phyloP scores from a whole-genome alignment of 2,329 filamentous ascomycete species.

The Magnaporthiopsis rhizophila region DNA sequence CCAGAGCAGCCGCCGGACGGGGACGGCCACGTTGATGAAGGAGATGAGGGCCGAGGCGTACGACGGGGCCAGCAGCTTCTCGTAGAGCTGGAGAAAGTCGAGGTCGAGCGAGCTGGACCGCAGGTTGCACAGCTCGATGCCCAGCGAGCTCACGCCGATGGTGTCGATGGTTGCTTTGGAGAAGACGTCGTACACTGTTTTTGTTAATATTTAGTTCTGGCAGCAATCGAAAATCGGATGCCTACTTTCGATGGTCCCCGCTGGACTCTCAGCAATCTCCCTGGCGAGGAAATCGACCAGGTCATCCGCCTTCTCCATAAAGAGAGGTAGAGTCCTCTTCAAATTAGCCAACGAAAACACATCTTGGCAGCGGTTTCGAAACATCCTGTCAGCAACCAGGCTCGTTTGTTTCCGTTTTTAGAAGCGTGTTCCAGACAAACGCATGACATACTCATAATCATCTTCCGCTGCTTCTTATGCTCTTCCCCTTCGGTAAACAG shows the following conservation, averaged over 20 bases:
- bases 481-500: no score
- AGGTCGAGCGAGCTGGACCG: conserved; percentile 4
- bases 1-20: conserved; percentile 17
- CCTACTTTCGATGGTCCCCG: conserved; percentile 21
- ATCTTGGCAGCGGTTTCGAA: no score
- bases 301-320: conserved; percentile 23
- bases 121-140: no score
- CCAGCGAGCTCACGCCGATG: no score
- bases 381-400: no score
- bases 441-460: no score
- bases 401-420: no score
- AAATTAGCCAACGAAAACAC: conserved; percentile 29
- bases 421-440: no score
- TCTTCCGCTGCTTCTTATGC: no score
- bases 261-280: conserved; percentile 15
- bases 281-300: conserved; percentile 21
- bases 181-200: no score
- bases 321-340: conserved; percentile 29
- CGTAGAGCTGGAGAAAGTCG: conserved; percentile 23
- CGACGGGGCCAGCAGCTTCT: conserved; percentile 22
- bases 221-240: conserved; percentile 23
- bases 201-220: conserved; percentile 4
- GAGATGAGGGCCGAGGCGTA: conserved; percentile 20
- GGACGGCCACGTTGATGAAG: conserved; percentile 24
- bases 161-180: no score